A percentile compares a stretch with the other conserved stretches of the same genome.
Evolutionary conservation across 2,329 filamentous ascomycete genomes (phyloP).

Genomic region (Pezicula radicicola): DNA sequence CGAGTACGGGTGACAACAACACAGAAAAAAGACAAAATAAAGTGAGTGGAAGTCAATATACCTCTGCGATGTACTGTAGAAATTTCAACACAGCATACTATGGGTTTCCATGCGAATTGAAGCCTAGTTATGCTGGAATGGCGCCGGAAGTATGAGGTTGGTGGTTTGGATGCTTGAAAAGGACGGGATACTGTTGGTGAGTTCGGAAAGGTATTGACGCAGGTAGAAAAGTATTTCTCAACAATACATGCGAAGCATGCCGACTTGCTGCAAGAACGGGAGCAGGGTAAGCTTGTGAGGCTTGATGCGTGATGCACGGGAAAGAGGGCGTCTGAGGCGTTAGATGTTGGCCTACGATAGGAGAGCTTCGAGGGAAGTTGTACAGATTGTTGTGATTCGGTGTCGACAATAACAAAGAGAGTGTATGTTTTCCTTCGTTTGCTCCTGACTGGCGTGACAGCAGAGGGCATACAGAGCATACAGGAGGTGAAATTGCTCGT

Average conservation of each 20-base stretch:
- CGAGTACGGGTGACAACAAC: neutral
- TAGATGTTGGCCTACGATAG: neutral
- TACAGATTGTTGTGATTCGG: neutral
- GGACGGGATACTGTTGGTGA: neutral
- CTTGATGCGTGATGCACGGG: neutral
- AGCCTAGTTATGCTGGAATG: slow-evolving; percentile 3
- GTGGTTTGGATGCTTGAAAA: slow-evolving; percentile 3
- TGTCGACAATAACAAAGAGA: no score
- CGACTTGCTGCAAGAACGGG: slow-evolving; percentile 14
- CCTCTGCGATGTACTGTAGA: slow-evolving; percentile 3
- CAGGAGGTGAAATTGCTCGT: neutral
- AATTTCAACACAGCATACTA: slow-evolving; percentile 13
- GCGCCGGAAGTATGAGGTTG: neutral
- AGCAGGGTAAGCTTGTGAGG: slow-evolving; percentile 14
- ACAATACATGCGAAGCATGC: slow-evolving; percentile 9
- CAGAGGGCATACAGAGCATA: neutral
- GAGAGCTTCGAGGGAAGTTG: neutral
- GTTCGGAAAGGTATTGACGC: slow-evolving; percentile 4
- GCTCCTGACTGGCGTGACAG: neutral
- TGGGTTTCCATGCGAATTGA: slow-evolving; percentile 4
- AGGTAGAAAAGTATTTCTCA: slow-evolving; percentile 7
- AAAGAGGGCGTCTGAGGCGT: neutral
- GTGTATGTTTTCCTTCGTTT: no score
- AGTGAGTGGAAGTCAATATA: slow-evolving; percentile 7
- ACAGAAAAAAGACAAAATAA: neutral